A percentile compares a stretch with the other conserved stretches of the same genome.
Evolutionary conservation across 2,329 filamentous ascomycete genomes (phyloP).

Genomic region (Ophiostoma piceae): DNA sequence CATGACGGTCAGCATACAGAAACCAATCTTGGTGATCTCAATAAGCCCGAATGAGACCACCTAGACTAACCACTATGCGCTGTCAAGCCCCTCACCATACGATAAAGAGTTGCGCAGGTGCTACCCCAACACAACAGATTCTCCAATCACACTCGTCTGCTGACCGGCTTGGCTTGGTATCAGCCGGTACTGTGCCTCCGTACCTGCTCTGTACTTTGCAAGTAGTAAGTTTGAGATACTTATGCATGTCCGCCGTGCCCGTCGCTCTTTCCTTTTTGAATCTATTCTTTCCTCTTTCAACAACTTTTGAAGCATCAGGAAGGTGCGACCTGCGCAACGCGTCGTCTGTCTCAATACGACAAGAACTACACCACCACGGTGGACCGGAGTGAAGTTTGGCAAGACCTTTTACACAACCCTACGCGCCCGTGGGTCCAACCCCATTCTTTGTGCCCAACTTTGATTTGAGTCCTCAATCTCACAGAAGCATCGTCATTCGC

Average conservation of each 20-base stretch:
- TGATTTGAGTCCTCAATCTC: too few relatives aligned
- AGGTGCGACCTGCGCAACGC: not conserved
- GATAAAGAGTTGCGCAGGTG: not conserved
- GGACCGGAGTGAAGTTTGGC: not conserved
- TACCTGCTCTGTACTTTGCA: too few relatives aligned
- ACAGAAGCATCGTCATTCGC: not conserved
- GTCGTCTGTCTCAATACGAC: not conserved
- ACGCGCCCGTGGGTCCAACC: not conserved
- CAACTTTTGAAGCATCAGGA: not conserved
- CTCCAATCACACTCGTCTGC: not conserved
- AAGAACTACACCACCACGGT: not conserved
- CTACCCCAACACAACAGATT: not conserved
- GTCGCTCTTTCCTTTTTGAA: not conserved
- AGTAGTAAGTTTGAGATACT: too few relatives aligned
- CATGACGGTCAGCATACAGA: too few relatives aligned
- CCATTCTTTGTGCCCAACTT: not conserved
- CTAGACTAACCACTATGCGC: not conserved
- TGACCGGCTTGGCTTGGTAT: not conserved
- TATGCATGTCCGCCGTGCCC: not conserved
- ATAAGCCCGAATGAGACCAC: not conserved
- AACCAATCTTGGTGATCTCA: not conserved
- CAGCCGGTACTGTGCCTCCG: too few relatives aligned
- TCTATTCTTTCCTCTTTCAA: not conserved
- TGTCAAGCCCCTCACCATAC: not conserved
- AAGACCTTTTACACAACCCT: not conserved